Base-by-base conservation (phyloP, 2,329 filamentous ascomycete genomes). In the Fusarium verrucosum region DNA sequence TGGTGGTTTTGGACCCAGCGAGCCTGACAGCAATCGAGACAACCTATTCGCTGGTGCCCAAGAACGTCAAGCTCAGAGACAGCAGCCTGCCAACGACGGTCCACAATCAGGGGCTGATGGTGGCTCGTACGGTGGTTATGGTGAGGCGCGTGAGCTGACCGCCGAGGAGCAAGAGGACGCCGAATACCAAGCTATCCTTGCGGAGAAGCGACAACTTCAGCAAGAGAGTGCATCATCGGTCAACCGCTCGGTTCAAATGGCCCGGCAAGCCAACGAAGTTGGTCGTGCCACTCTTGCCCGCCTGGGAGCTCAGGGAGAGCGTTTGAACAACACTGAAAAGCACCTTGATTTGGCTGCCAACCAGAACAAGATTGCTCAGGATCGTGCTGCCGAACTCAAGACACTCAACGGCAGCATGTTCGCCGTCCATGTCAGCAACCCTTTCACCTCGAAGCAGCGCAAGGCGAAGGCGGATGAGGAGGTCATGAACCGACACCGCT, bases 401-500 rank as follows among this genome's bases (percentile, higher is more conserved):
- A 92, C 87, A 1, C 82, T 96, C 45, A 96, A 97, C 77, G 84
- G 90, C 63, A 93, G 89, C 80, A 96, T 97, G 92, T 97, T 97
- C 73, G 91, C 92, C 7, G 86, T 94, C 20, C 90, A 93, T 72
- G 89, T 94, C 23, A 82, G 83, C 50, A 92, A 92, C 70, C 90
- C 90, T 0, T 92, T 97, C 74, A 95, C 91, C 1, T 87, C 87
- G 14, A 87, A 85, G 62, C 85, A 84, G 66, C 85, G 89, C 40
- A 85, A 84, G 25, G 82, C 83, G 51, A 87, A 86, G 55, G 84
- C 87, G 36, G 91, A 95, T 65, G 82, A 89, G 46, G 83, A 86
- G 51, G 85, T 91, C 40, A 81, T 96, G 72, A 87, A 89, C 41
- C 89, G 89, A 55, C 86, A 91, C 70, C 85, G 88, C 30, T 74